Conservation (phyloP, 2,329 filamentous ascomycete species). For the Penicillium sp. region DNA sequence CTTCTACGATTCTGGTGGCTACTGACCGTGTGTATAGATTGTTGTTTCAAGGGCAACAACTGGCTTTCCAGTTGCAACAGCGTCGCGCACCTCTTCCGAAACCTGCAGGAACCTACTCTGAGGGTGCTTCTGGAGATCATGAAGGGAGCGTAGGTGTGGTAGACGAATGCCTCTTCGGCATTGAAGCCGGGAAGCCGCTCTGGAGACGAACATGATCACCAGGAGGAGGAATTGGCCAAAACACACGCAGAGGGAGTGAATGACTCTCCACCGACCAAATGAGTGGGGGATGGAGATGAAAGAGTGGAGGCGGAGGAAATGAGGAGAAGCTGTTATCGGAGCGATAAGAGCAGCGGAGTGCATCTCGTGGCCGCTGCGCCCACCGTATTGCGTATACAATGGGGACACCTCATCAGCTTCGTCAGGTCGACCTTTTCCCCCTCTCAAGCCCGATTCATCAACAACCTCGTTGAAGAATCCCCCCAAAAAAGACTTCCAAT, state of each 20-base stretch:
- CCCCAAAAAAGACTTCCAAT: constrained; percentile 9
- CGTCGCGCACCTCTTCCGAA: constrained; percentile 76
- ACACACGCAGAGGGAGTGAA: too few species aligned
- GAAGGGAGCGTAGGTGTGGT: constrained; percentile 19
- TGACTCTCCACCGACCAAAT: too few species aligned
- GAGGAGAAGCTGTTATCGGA: constrained; percentile 21
- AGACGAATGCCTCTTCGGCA: constrained; percentile 12
- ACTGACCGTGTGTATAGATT: constrained; percentile 85
- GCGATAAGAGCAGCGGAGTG: constrained; percentile 26
- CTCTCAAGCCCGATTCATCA: not conserved
- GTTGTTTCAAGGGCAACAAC: constrained; percentile 92
- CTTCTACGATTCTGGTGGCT: not conserved
- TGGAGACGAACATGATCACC: constrained; percentile 16
- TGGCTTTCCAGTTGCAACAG: constrained; percentile 66
- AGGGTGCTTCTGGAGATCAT: constrained; percentile 26
- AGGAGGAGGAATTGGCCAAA: too few species aligned
- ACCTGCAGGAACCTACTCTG: constrained; percentile 56
- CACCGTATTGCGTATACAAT: constrained; percentile 26
- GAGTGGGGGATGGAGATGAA: not conserved
- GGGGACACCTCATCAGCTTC: constrained; percentile 36
- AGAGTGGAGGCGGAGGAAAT: constrained; percentile 8
- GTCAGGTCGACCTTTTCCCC: constrained; percentile 10
- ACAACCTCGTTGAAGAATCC: constrained; percentile 5
- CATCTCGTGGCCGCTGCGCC: constrained; percentile 29
- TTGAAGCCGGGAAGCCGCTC: constrained; percentile 18